These are phyloP conservation scores for Wickerhamomyces hampshirensis DNA, from an alignment of 805 yeast genomes.

Conservation along the genomic window DNA sequence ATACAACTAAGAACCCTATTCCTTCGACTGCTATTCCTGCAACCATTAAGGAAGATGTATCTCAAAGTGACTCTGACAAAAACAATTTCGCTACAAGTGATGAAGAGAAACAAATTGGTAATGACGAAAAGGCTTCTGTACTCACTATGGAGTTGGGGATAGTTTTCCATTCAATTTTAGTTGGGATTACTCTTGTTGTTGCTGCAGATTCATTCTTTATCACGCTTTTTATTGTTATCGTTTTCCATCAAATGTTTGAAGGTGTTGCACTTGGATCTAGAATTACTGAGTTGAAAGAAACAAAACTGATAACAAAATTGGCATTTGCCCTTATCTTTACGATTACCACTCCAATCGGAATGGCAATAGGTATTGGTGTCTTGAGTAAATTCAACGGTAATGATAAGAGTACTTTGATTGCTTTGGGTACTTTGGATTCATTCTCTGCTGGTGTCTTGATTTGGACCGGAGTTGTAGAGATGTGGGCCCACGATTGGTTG, in stretches of 20 bases:
- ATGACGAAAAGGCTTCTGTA: conserved; percentile 30
- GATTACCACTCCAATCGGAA: conserved; percentile 65
- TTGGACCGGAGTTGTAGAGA: conserved; percentile 71
- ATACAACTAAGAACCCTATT: too few species aligned
- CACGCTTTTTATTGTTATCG: conserved; percentile 57
- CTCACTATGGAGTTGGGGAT: conserved; percentile 70
- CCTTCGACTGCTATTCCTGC: too few species aligned
- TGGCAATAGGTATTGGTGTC: conserved; percentile 74
- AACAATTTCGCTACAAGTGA: too few species aligned
- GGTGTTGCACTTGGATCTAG: conserved; percentile 83
- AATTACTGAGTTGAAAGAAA: conserved; percentile 41
- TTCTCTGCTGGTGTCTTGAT: conserved; percentile 71
- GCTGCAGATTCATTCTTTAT: conserved; percentile 64
- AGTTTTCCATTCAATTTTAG: conserved; percentile 72
- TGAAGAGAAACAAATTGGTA: too few species aligned
- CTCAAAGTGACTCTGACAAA: too few species aligned
- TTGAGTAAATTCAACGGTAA: conserved; percentile 53
- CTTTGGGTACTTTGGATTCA: conserved; percentile 67
- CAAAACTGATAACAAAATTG: conserved; percentile 43
- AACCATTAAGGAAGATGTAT: too few species aligned
- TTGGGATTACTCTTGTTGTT: conserved; percentile 72
- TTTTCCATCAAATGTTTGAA: conserved; percentile 75
- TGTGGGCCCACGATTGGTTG: conserved; percentile 67
- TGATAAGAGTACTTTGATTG: conserved; percentile 51
- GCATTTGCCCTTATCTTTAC: conserved; percentile 44